phyloP scores from a whole-genome alignment of 2,329 filamentous ascomycete species.

The Penicillium vulpinum region DNA sequence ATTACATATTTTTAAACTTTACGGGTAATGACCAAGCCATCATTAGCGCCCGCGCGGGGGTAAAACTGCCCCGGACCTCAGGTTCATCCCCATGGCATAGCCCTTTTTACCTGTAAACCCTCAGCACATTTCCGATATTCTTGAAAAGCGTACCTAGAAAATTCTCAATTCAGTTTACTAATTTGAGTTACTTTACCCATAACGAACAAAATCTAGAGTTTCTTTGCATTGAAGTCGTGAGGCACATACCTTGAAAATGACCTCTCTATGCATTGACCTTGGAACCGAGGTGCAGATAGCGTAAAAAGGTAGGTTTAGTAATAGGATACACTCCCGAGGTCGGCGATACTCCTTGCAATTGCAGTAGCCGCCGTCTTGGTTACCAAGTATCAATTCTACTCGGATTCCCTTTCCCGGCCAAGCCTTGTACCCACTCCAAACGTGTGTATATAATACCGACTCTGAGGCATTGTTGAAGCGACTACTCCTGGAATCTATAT shows the following conservation, averaged over 20 bases:
- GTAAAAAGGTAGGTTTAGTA: not conserved
- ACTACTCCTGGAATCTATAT: not conserved
- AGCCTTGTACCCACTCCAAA: not conserved
- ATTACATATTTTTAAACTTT: no score
- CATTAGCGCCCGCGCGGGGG: no score
- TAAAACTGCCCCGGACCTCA: no score
- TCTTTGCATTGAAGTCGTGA: not conserved
- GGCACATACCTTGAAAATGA: no score
- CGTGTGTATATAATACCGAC: not conserved
- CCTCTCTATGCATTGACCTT: no score
- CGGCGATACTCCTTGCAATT: not conserved
- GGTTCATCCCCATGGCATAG: no score
- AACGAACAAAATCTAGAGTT: no score
- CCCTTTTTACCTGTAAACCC: no score
- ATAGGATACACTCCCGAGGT: not conserved
- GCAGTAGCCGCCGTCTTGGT: not conserved
- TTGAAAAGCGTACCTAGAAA: not conserved
- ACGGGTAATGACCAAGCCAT: no score
- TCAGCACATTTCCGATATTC: no score
- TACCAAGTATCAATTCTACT: not conserved
- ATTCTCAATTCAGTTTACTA: not conserved
- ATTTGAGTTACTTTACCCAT: not conserved
- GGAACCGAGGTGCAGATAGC: not conserved
- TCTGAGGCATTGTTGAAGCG: not conserved
- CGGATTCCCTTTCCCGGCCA: not conserved